These are phyloP conservation scores for Suillus occidentalis DNA, from an alignment of 768 basidiomycete species.

Conservation along the genomic window DNA sequence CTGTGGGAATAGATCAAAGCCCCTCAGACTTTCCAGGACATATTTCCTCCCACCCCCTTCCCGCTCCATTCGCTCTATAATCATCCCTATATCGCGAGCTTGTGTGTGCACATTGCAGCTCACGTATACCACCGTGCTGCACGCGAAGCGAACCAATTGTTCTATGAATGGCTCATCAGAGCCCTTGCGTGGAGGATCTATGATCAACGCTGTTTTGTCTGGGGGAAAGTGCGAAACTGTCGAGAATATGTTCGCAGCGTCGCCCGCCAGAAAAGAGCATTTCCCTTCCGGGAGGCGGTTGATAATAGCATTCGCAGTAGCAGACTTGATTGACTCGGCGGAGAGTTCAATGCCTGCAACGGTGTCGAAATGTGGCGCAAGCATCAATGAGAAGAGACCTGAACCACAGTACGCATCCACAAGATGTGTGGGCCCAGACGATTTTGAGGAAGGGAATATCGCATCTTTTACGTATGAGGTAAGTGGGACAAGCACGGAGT, in stretches of 20 bases:
- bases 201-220: conserved; percentile 64
- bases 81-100: conserved; percentile 81
- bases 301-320: conserved; percentile 62
- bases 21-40: conserved; percentile 77
- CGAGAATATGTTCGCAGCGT: conserved; percentile 84
- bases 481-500: conserved; percentile 81
- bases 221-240: conserved; percentile 66
- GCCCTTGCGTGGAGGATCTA: conserved; percentile 95
- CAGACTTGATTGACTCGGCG: conserved; percentile 64
- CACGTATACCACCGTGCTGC: conserved; percentile 79
- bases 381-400: conserved; percentile 83
- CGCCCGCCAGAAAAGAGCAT: conserved; percentile 72
- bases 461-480: conserved; percentile 81
- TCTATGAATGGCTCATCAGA: conserved; percentile 78
- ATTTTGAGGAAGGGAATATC: conserved; percentile 45
- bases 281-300: conserved; percentile 59
- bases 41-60: conserved; percentile 52
- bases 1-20: conserved; percentile 96
- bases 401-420: conserved; percentile 95
- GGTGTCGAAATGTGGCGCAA: conserved; percentile 70
- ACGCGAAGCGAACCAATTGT: conserved; percentile 72
- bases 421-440: conserved; percentile 65
- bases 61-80: conserved; percentile 49
- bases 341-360: conserved; percentile 91
- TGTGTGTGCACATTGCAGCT: conserved; percentile 96